A percentile compares a stretch with the other conserved stretches of the same genome.
These are phyloP conservation scores for Atkinsonella hypoxylon DNA, from an alignment of 2,329 filamentous ascomycete species.

Conservation along the genomic window DNA sequence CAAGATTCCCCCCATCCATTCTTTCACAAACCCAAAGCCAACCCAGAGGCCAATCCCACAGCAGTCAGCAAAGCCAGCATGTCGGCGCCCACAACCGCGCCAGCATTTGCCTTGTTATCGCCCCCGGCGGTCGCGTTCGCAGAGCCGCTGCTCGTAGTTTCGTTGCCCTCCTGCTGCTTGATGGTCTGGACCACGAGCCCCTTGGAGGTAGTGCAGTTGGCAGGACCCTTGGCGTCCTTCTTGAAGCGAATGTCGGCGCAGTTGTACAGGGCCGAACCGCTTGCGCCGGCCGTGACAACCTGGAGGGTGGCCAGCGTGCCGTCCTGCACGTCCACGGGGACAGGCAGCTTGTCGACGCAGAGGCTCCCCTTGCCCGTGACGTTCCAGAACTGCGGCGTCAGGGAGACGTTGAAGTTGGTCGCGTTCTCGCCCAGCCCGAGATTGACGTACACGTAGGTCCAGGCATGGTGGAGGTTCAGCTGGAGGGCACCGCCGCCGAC, in stretches of 20 bases:
- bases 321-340: constrained; percentile 43
- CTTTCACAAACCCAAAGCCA: constrained; percentile 24
- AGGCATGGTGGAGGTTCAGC: constrained; percentile 38
- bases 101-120: constrained; percentile 11
- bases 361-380: constrained; percentile 50
- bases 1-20: background rate
- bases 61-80: constrained; percentile 20
- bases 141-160: background rate
- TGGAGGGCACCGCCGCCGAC: constrained; percentile 34
- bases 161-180: constrained; percentile 17
- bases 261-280: constrained; percentile 54
- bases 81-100: constrained; percentile 14
- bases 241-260: constrained; percentile 65
- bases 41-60: constrained; percentile 25
- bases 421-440: constrained; percentile 37
- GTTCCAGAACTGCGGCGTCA: constrained; percentile 47
- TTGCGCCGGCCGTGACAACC: constrained; percentile 51
- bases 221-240: constrained; percentile 32
- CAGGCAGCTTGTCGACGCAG: constrained; percentile 47
- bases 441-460: constrained; percentile 42
- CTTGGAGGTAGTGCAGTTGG: constrained; percentile 19
- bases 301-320: constrained; percentile 56
- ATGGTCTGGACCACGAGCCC: constrained; percentile 31
- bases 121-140: background rate
- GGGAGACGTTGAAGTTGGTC: constrained; percentile 56